Evolutionary conservation across 73 alveolate species (phyloP).

Genomic region (Paramecium sexaurelia): DNA sequence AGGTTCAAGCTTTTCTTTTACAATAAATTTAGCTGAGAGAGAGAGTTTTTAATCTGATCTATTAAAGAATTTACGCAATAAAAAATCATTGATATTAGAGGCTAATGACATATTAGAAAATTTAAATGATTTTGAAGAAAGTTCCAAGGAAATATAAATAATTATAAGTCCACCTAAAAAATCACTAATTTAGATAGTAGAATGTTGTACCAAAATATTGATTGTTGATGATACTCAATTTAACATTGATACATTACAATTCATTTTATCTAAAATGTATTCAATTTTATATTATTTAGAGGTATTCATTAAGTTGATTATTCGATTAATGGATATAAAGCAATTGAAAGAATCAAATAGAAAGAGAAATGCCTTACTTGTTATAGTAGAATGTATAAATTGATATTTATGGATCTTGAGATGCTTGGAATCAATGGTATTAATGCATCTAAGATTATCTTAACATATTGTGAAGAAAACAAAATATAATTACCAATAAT

Average conservation of each 20-base stretch:
- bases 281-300: not conserved
- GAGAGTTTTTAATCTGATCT: too few species aligned
- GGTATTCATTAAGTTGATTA: not conserved
- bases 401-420: conserved; percentile 15
- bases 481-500: not conserved
- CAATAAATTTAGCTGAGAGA: too few species aligned
- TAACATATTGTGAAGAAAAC: not conserved
- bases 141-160: too few species aligned
- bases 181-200: too few species aligned
- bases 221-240: too few species aligned
- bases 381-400: not conserved
- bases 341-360: not conserved
- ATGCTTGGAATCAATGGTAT: conserved; percentile 33
- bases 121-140: too few species aligned
- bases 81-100: too few species aligned
- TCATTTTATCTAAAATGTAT: not conserved
- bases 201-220: too few species aligned
- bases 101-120: too few species aligned
- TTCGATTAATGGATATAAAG: not conserved
- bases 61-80: too few species aligned
- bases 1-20: too few species aligned
- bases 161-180: too few species aligned
- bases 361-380: not conserved
- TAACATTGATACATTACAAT: not conserved
- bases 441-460: not conserved